These are phyloP conservation scores for Globomyces pollinis-pini DNA, from an alignment of 192 early-diverging fungal genomes.

Conservation along the genomic window DNA sequence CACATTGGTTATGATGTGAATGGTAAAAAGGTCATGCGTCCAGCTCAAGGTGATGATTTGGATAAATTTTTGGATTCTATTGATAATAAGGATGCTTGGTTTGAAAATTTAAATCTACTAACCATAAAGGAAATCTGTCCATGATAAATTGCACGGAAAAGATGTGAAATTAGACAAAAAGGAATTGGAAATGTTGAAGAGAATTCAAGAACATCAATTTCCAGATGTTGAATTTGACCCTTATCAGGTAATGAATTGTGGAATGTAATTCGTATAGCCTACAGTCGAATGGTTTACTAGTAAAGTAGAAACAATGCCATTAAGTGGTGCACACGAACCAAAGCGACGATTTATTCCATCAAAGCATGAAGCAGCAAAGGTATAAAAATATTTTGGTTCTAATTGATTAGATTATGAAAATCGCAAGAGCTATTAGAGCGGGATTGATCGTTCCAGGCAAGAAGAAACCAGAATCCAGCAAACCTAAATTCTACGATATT, in stretches of 20 bases:
- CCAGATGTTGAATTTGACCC: slow-evolving; percentile 83
- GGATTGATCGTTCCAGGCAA: slow-evolving; percentile 69
- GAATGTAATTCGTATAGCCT: no score
- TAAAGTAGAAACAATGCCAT: slow-evolving; percentile 70
- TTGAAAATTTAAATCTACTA: neutral
- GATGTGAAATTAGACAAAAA: slow-evolving; percentile 79
- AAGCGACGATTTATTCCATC: slow-evolving; percentile 94
- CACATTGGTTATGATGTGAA: slow-evolving; percentile 95
- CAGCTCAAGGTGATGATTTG: slow-evolving; percentile 84
- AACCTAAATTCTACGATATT: slow-evolving; percentile 76
- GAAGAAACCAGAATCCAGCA: slow-evolving; percentile 25
- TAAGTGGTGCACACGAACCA: slow-evolving; percentile 84
- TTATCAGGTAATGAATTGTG: slow-evolving; percentile 45
- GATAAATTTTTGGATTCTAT: slow-evolving; percentile 86
- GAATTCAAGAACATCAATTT: slow-evolving; percentile 71
- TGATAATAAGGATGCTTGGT: slow-evolving; percentile 91
- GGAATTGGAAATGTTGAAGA: slow-evolving; percentile 89
- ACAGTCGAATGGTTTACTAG: slow-evolving; percentile 95
- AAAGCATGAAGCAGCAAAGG: slow-evolving; percentile 85
- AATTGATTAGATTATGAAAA: slow-evolving; percentile 77
- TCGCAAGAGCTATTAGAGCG: slow-evolving; percentile 89
- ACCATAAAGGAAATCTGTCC: slow-evolving; percentile 67
- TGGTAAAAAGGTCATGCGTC: slow-evolving; percentile 85
- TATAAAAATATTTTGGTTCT: slow-evolving; percentile 16
- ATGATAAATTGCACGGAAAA: slow-evolving; percentile 71